Evolutionary conservation across 2,329 filamentous ascomycete species (phyloP), one percentile per base, ranked within the genome.

Genomic region (Tolypocladium ovalisporum): DNA sequence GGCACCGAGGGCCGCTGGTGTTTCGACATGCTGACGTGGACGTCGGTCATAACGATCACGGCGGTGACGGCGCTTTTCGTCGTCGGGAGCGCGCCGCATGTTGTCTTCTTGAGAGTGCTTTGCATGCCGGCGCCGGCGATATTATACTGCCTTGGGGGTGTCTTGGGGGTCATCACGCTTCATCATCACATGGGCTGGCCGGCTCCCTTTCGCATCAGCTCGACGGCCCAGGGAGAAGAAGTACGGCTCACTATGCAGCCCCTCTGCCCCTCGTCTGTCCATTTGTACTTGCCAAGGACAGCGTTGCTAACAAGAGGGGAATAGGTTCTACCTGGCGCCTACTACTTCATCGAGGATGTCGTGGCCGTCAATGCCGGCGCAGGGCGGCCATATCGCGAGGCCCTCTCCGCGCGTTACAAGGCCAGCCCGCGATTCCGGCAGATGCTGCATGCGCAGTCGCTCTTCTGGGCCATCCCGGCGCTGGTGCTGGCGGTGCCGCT

Each of bases 311-410:
- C 57, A 27, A 1, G 10, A 32, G 42, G 3, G 15, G 39, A 7
- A 0, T 0, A 74, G 66, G 80, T 86, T 58, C 76, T 80, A 3
- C 85, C 85, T 0, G 79, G 82, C 2, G 76, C 81, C 1, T 85
- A 86, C 62, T 85, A 85, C 54, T 76, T 88, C 35, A 80, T 87
- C 32, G 85, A 88, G 68, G 85, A 88, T 63, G 77, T 87, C 29
- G 78, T 86, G 17, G 84, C 82, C 5, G 85, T 88, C 44, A 86
- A 88, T 64, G 85, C 83, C 24, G 79, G 77, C 4, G 84, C 82
- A 12, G 73, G 73, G n/a, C 68, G 71, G 39, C 72, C 73, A 0
- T 76, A 70, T 51, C 69, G 74, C 49, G 73, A 76, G 56, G 73
- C 73, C 12, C 64, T 74, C 32, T 69, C 73, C 27, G 74, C 73